These are phyloP conservation scores for Penstemon eatonii DNA, from an alignment of 257 asterid species.

Conservation along the genomic window DNA sequence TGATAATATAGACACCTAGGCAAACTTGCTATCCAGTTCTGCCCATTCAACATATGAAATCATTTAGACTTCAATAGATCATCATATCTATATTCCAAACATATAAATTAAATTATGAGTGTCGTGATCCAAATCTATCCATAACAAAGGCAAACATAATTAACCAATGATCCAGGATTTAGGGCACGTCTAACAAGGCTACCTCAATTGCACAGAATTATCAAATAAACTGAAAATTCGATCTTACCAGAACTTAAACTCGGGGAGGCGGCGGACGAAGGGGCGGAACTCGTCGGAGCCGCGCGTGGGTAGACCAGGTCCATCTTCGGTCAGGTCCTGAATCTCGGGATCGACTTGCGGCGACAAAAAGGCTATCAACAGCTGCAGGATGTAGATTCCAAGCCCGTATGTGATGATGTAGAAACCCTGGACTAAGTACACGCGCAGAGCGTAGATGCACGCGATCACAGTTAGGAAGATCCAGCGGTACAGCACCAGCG, in stretches of 20 bases:
- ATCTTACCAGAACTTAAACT: conserved; percentile 90
- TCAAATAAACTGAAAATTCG: neutral
- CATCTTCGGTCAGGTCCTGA: conserved; percentile 47
- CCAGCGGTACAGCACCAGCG: conserved; percentile 81
- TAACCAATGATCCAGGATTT: too few species aligned
- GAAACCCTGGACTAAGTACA: conserved; percentile 73
- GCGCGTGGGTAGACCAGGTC: conserved; percentile 81
- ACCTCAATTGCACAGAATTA: neutral
- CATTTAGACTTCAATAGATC: too few species aligned
- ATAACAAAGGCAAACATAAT: too few species aligned
- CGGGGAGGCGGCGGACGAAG: conserved; percentile 96
- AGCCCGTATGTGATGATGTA: conserved; percentile 88
- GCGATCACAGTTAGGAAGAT: conserved; percentile 61
- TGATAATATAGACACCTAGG: too few species aligned
- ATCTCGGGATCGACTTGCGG: conserved; percentile 99
- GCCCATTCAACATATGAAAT: neutral
- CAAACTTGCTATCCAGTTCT: too few species aligned
- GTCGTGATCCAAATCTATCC: too few species aligned
- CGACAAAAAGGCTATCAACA: conserved; percentile 85
- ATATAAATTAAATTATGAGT: too few species aligned
- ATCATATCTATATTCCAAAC: too few species aligned
- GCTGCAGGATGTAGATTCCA: conserved; percentile 89
- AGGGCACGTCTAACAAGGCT: too few species aligned
- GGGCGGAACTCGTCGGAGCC: conserved; percentile 99
- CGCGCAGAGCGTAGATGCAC: conserved; percentile 68